Evolutionary conservation across 148 eudicot species (phyloP).

Genomic region (Rhododendron griersonianum): DNA sequence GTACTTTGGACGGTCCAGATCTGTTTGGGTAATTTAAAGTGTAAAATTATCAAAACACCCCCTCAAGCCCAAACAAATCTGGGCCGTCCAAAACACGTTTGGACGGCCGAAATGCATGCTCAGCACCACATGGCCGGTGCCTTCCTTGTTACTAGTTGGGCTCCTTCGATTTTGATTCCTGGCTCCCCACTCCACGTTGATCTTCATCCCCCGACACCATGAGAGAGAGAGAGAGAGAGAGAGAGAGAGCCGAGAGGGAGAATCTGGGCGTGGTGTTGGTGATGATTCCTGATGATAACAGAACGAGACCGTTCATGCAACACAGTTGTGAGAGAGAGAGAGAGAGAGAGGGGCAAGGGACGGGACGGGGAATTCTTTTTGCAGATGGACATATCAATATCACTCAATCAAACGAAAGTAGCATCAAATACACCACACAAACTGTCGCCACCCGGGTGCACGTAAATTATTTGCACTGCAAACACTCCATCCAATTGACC

Average conservation of each 20-base stretch:
- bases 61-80: too few relatives aligned
- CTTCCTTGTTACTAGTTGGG: too few relatives aligned
- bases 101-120: too few relatives aligned
- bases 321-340: background rate
- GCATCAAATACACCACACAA: background rate
- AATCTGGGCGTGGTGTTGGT: background rate
- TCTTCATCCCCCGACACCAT: too few relatives aligned
- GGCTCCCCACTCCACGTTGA: too few relatives aligned
- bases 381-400: background rate
- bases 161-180: too few relatives aligned
- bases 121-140: too few relatives aligned
- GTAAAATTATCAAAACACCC: too few relatives aligned
- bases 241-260: background rate
- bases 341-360: too few relatives aligned
- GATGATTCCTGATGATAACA: slow-evolving; percentile 3
- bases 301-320: slow-evolving; percentile 1
- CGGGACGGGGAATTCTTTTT: background rate
- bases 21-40: too few relatives aligned
- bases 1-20: too few relatives aligned
- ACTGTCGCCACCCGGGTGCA: background rate
- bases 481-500: background rate
- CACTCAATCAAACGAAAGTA: slow-evolving; percentile 8
- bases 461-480: background rate
- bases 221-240: background rate
- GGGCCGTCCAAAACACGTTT: too few relatives aligned